These are phyloP conservation scores for Eucalyptus microcorys DNA, from an alignment of 345 rosid genomes.

Conservation along the genomic window DNA sequence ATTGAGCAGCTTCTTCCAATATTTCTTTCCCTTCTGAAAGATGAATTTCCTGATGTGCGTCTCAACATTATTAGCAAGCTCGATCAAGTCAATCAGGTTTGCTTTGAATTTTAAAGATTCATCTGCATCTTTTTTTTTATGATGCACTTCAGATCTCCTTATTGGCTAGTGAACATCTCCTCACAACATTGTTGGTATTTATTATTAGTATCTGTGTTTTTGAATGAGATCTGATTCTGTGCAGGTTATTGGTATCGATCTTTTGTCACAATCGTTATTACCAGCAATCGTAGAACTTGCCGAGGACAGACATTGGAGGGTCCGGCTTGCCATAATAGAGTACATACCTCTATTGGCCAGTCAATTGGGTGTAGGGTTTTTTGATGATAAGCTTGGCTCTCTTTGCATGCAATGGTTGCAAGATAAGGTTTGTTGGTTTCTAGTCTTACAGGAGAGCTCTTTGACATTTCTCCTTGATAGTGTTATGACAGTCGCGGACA, in stretches of 20 bases:
- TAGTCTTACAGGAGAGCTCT: background rate
- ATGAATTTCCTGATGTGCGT: conserved; percentile 96
- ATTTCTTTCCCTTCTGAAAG: conserved; percentile 88
- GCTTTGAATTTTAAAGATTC: background rate
- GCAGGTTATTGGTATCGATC: conserved; percentile 96
- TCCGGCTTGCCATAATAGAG: conserved; percentile 90
- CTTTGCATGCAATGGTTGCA: conserved; percentile 98
- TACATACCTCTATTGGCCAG: conserved; percentile 93
- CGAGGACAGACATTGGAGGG: conserved; percentile 97
- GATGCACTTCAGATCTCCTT: background rate
- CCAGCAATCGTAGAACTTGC: conserved; percentile 99
- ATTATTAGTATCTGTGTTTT: background rate
- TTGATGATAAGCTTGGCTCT: conserved; percentile 85
- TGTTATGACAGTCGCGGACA: background rate
- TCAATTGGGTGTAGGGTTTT: conserved; percentile 88
- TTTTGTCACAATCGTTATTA: conserved; percentile 78
- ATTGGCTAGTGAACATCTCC: background rate
- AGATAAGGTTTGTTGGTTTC: conserved; percentile 57
- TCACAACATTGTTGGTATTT: background rate
- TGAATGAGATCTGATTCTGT: background rate
- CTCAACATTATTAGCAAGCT: conserved; percentile 96
- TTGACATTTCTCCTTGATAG: background rate
- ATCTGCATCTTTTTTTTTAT: background rate
- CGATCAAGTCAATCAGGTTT: conserved; percentile 97
- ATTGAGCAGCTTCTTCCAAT: conserved; percentile 96